Conservation (phyloP, 2,329 filamentous ascomycete genomes). For the Delphinella strobiligena region DNA sequence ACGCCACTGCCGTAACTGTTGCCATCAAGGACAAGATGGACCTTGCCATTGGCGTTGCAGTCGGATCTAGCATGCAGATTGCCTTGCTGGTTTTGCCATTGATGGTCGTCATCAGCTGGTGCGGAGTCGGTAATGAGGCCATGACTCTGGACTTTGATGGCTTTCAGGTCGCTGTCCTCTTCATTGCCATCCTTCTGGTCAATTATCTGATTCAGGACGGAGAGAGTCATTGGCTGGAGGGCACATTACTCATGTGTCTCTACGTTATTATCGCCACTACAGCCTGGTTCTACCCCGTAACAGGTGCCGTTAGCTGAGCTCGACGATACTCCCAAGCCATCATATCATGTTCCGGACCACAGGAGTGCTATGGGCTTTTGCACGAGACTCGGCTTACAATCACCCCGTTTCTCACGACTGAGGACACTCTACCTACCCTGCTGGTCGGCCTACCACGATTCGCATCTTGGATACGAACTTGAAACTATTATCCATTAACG, state of each 20-base stretch:
- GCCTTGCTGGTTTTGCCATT: conserved; percentile 50
- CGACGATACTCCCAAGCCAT: no score
- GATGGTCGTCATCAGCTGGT: conserved; percentile 50
- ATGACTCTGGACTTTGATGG: conserved; percentile 77
- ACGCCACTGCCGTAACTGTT: conserved; percentile 50
- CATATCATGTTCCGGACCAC: conserved; percentile 4
- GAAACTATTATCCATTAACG: no score
- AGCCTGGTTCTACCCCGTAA: conserved; percentile 38
- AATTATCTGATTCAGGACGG: conserved; percentile 49
- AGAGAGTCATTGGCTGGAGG: conserved; percentile 43
- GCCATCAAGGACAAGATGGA: conserved; percentile 58
- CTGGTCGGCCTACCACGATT: no score
- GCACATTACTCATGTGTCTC: conserved; percentile 45
- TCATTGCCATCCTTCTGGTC: conserved; percentile 43
- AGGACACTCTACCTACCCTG: no score
- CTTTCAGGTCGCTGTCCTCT: conserved; percentile 65
- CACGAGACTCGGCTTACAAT: not conserved
- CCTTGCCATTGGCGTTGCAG: conserved; percentile 52
- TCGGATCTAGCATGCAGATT: conserved; percentile 56
- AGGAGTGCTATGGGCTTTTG: not conserved
- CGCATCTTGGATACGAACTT: no score
- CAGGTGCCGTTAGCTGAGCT: not conserved
- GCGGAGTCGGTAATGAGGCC: conserved; percentile 36
- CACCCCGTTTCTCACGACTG: not conserved
- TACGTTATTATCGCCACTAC: conserved; percentile 52